Evolutionary conservation across 2,329 filamentous ascomycete species (phyloP).

Genomic region (Aspergillus japonicus): DNA sequence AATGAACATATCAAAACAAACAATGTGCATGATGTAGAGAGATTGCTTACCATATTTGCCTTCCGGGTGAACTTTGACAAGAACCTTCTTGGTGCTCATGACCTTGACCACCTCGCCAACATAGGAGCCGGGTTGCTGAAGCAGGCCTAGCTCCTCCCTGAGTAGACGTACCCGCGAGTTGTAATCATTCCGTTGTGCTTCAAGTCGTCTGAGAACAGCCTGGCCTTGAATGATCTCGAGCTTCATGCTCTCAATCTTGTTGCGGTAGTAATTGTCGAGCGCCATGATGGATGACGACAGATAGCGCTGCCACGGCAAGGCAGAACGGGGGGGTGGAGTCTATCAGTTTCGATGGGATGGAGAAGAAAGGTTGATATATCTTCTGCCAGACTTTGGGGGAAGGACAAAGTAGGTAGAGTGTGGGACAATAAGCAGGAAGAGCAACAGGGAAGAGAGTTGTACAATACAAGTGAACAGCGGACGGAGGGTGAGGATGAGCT

Average conservation of each 20-base stretch:
- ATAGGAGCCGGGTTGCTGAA: constrained; percentile 97
- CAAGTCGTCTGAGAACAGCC: constrained; percentile 87
- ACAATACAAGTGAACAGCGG: neutral
- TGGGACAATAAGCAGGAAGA: neutral
- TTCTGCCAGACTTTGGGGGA: neutral
- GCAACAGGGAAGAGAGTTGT: neutral
- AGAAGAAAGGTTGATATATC: neutral
- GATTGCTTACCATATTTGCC: constrained; percentile 79
- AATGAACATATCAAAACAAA: neutral
- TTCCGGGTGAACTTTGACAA: constrained; percentile 98
- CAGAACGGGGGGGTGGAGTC: neutral
- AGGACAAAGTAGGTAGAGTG: neutral
- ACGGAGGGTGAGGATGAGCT: neutral
- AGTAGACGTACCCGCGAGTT: constrained; percentile 95
- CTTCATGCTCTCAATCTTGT: constrained; percentile 99
- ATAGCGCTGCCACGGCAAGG: constrained; percentile 22
- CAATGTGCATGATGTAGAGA: neutral
- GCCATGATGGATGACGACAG: constrained; percentile 68
- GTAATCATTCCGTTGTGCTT: constrained; percentile 98
- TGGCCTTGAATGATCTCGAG: constrained; percentile 99
- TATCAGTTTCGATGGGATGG: neutral
- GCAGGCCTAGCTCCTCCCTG: constrained; percentile 88
- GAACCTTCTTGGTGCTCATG: constrained; percentile 98
- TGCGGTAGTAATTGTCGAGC: constrained; percentile 98
- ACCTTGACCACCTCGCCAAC: constrained; percentile 99